These are phyloP conservation scores for Pleurotus tuber-regium DNA, from an alignment of 768 basidiomycete species.

Conservation along the genomic window DNA sequence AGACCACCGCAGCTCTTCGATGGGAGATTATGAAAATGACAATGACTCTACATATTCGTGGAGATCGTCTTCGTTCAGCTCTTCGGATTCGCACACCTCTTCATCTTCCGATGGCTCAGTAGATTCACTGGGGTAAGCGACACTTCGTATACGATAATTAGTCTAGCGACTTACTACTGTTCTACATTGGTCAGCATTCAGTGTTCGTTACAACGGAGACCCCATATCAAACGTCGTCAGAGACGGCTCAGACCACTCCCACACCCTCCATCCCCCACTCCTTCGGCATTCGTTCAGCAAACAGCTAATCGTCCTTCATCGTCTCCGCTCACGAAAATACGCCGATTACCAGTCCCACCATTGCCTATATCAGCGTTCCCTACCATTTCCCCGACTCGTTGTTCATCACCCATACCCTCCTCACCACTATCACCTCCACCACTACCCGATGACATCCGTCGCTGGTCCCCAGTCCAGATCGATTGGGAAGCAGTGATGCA, in stretches of 20 bases:
- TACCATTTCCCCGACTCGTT: not conserved
- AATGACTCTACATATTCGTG: not conserved
- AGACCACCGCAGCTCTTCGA: not conserved
- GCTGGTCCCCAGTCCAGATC: conserved; percentile 10
- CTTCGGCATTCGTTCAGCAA: not conserved
- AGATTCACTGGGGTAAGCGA: conserved; percentile 1
- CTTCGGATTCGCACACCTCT: not conserved
- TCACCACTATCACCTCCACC: not conserved
- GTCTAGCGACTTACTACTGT: too few relatives aligned
- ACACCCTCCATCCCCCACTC: conserved; percentile 8
- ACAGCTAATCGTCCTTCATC: not conserved
- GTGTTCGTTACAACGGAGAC: conserved; percentile 12
- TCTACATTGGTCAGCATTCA: too few relatives aligned
- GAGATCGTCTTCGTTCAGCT: not conserved
- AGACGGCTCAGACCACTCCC: conserved; percentile 14
- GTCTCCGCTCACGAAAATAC: conserved; percentile 3
- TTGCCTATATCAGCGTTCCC: conserved; percentile 8
- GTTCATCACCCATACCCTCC: conserved; percentile 7
- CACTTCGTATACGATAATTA: not conserved
- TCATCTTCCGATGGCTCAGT: not conserved
- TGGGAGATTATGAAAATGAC: conserved; percentile 4
- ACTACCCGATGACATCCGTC: conserved; percentile 1
- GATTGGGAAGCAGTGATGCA: conserved; percentile 17
- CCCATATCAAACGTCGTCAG: conserved; percentile 12
- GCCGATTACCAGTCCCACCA: conserved; percentile 14